phyloP scores from a whole-genome alignment of 495 filamentous ascomycete species.

The Hypomontagnella submonticulosa region DNA sequence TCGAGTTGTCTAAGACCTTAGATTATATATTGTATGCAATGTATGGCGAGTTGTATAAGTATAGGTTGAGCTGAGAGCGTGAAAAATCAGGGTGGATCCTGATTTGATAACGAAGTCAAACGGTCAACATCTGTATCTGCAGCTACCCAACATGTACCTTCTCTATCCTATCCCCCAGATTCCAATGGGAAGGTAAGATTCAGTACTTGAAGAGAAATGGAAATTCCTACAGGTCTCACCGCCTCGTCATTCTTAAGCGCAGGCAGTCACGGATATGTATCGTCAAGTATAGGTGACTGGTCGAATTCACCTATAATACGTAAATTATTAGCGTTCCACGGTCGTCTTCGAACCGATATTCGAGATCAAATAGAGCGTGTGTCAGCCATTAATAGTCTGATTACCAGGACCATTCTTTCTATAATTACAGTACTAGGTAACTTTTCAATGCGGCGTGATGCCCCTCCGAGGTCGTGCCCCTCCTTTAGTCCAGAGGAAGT shows the following conservation, averaged over 20 bases:
- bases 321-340: too few species aligned
- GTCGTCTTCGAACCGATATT: too few species aligned
- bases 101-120: slow-evolving; percentile 3
- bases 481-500: too few species aligned
- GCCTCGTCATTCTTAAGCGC: slow-evolving; percentile 11
- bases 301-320: too few species aligned
- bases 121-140: too few species aligned
- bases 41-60: not conserved
- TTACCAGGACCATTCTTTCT: slow-evolving; percentile 1
- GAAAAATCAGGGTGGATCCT: slow-evolving; percentile 9
- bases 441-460: not conserved
- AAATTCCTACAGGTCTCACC: slow-evolving; percentile 20
- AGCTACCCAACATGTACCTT: slow-evolving; percentile 3
- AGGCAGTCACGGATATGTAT: not conserved
- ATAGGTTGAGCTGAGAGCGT: slow-evolving; percentile 8
- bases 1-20: not conserved
- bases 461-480: slow-evolving; percentile 11
- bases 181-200: slow-evolving; percentile 9
- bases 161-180: slow-evolving; percentile 26
- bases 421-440: too few species aligned
- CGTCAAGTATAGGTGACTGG: too few species aligned
- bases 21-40: not conserved
- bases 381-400: slow-evolving; percentile 8
- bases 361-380: not conserved
- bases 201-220: slow-evolving; percentile 3